phyloP scores from a whole-genome alignment of 2,329 filamentous ascomycete species.

The Pyricularia sp. region DNA sequence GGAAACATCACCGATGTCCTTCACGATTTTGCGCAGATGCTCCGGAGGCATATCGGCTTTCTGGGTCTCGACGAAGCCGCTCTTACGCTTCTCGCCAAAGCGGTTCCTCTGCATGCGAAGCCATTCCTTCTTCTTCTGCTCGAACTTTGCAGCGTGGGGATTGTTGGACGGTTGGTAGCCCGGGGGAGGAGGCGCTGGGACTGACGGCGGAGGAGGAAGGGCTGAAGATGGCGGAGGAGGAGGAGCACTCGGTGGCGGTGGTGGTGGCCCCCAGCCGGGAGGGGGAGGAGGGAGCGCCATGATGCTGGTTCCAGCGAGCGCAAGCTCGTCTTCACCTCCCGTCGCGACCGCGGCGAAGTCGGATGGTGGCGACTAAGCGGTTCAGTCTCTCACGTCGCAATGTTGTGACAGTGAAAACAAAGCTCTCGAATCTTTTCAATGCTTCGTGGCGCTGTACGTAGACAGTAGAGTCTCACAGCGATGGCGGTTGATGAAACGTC shows the following conservation, averaged over 20 bases:
- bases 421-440: neutral
- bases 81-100: slow-evolving; percentile 94
- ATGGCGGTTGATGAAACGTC: slow-evolving; percentile 2
- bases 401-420: neutral
- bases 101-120: slow-evolving; percentile 80
- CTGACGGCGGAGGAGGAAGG: slow-evolving; percentile 46
- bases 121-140: slow-evolving; percentile 99
- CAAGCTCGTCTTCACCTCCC: slow-evolving; percentile 5
- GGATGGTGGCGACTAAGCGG: neutral
- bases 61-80: slow-evolving; percentile 93
- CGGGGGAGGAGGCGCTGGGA: slow-evolving; percentile 67
- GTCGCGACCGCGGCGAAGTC: slow-evolving; percentile 1
- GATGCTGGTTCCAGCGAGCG: slow-evolving; percentile 26
- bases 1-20: slow-evolving; percentile 96
- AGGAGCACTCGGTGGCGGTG: slow-evolving; percentile 31
- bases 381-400: neutral
- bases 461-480: slow-evolving; percentile 1
- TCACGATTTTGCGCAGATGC: slow-evolving; percentile 95
- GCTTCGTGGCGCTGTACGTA: neutral
- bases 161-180: slow-evolving; percentile 75
- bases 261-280: slow-evolving; percentile 44
- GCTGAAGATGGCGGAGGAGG: slow-evolving; percentile 44
- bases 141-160: slow-evolving; percentile 84
- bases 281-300: slow-evolving; percentile 37
- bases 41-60: slow-evolving; percentile 98